A percentile compares a stretch with the other conserved stretches of the same genome.
phyloP scores from a whole-genome alignment of 441 rosid genomes.

The Jatropha podagrica region DNA sequence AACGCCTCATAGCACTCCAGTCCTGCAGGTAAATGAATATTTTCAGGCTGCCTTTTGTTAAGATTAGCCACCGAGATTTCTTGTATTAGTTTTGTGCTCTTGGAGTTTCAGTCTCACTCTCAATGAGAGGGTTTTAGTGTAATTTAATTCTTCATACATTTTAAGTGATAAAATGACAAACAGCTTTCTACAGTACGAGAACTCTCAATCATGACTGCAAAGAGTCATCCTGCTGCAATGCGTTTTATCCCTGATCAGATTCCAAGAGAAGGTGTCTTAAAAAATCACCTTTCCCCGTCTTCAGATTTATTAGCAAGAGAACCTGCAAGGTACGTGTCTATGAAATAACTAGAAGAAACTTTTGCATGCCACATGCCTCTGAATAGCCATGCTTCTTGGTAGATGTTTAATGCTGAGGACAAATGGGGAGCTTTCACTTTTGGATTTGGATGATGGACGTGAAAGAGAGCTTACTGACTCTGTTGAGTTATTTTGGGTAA shows the following conservation, averaged over 20 bases:
- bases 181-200: conserved; percentile 99
- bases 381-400: conserved; percentile 30
- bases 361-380: conserved; percentile 27
- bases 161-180: conserved; percentile 99
- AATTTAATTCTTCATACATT: conserved; percentile 57
- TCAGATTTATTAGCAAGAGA: conserved; percentile 58
- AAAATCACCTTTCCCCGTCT: conserved; percentile 45
- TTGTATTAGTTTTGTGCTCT: conserved; percentile 10
- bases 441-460: conserved; percentile 97
- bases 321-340: conserved; percentile 74
- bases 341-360: conserved; percentile 24
- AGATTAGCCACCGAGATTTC: conserved; percentile 3
- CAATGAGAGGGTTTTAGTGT: conserved; percentile 28
- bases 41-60: conserved; percentile 13
- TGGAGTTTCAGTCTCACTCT: conserved; percentile 28
- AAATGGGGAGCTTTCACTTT: conserved; percentile 94
- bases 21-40: conserved; percentile 68
- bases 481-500: conserved; percentile 98
- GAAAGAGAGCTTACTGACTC: conserved; percentile 98
- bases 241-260: conserved; percentile 93
- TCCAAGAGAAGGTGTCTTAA: conserved; percentile 49
- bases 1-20: conserved; percentile 75
- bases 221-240: conserved; percentile 99
- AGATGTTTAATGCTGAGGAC: conserved; percentile 94
- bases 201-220: conserved; percentile 98